phyloP scores from a whole-genome alignment of 78 protist species.

The Guillardia theta region DNA sequence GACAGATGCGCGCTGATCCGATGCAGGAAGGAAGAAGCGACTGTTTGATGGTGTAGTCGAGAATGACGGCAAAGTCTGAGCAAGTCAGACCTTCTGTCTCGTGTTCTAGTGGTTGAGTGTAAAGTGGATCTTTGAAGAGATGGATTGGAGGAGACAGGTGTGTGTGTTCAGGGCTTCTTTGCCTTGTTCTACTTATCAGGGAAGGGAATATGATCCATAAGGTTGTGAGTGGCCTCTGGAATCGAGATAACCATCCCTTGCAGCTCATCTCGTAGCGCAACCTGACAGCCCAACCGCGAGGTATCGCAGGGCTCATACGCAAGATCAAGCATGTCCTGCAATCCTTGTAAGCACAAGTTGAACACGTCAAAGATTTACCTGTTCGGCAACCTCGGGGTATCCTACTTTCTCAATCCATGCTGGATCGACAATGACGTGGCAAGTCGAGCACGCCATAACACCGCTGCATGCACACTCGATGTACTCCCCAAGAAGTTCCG shows the following conservation, averaged over 20 bases:
- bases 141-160: too few relatives aligned
- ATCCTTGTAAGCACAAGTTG: background rate
- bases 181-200: too few relatives aligned
- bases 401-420: background rate
- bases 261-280: background rate
- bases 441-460: background rate
- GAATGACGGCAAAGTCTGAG: too few relatives aligned
- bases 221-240: background rate
- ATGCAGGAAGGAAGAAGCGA: too few relatives aligned
- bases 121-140: too few relatives aligned
- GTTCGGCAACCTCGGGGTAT: background rate
- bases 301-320: background rate
- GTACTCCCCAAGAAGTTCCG: background rate
- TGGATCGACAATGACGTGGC: background rate
- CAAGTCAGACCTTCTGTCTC: too few relatives aligned
- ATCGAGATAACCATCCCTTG: background rate
- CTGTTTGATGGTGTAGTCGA: too few relatives aligned
- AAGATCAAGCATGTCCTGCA: background rate
- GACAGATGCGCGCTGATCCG: background rate
- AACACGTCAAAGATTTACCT: background rate
- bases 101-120: too few relatives aligned
- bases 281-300: background rate
- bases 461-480: background rate
- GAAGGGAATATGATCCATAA: background rate
- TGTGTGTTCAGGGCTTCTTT: too few relatives aligned